Conservation (phyloP, 2,329 filamentous ascomycete genomes). For the Colletotrichum lupini region DNA sequence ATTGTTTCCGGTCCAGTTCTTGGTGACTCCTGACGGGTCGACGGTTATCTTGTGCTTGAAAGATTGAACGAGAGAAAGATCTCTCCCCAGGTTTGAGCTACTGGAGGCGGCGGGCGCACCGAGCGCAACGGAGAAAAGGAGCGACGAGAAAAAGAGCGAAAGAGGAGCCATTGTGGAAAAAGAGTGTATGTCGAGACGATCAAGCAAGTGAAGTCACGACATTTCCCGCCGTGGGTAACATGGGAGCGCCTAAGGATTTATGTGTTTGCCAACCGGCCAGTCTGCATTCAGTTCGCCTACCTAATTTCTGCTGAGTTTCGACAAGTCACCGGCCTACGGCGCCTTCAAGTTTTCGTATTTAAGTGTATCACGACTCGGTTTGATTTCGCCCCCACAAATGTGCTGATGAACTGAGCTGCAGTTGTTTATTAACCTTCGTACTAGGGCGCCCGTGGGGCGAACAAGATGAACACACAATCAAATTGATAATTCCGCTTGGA, state of each 20-base stretch:
- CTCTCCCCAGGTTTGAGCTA: constrained; percentile 7
- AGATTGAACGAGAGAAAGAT: constrained; percentile 2
- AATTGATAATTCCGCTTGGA: neutral
- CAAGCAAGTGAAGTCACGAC: neutral
- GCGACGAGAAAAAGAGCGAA: constrained; percentile 17
- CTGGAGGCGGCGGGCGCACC: neutral
- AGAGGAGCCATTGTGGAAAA: neutral
- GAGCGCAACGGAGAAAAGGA: constrained; percentile 17
- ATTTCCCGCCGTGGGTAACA: accelerated
- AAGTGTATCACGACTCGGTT: neutral
- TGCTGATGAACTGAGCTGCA: too few species aligned
- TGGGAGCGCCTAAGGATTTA: neutral
- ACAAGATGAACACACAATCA: neutral
- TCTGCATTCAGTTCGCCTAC: neutral
- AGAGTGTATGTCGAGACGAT: neutral
- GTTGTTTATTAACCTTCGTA: neutral
- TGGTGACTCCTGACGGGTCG: neutral
- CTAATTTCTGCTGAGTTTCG: neutral
- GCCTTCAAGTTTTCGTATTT: neutral
- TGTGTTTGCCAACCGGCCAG: neutral
- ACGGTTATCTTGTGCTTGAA: constrained; percentile 11
- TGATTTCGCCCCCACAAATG: neutral
- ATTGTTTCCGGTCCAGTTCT: constrained; percentile 7
- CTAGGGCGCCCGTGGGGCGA: neutral
- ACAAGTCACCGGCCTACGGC: neutral